Evolutionary conservation across 2,329 filamentous ascomycete genomes (phyloP).

Genomic region (Elsinoe arachidis): DNA sequence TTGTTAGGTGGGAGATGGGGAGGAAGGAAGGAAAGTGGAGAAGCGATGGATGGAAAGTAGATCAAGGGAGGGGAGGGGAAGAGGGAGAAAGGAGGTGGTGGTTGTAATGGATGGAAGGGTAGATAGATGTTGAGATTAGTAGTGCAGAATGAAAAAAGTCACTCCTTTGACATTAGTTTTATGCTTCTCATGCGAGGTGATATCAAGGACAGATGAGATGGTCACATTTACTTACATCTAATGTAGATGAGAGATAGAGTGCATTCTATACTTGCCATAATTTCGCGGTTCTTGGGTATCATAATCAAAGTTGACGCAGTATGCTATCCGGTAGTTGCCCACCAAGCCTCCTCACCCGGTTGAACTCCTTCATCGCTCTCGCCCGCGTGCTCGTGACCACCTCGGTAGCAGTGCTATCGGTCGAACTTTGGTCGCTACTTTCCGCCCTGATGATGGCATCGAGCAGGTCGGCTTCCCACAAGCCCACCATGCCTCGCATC

Average conservation of each 20-base stretch:
- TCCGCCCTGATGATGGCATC: not conserved
- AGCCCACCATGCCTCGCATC: constrained; percentile 62
- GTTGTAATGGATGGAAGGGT: not conserved
- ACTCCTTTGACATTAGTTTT: not conserved
- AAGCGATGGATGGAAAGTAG: not conserved
- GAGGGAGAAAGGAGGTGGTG: not conserved
- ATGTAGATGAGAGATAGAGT: too few species aligned
- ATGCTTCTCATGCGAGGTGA: not conserved
- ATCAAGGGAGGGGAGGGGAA: not conserved
- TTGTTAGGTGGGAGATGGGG: not conserved
- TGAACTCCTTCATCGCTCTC: not conserved
- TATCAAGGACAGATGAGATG: too few species aligned
- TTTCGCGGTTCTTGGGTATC: not conserved
- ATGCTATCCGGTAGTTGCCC: not conserved
- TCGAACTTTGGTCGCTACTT: not conserved
- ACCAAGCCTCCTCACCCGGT: not conserved
- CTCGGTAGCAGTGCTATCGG: not conserved
- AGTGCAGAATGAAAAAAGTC: not conserved
- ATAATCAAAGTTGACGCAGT: not conserved
- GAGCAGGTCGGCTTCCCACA: constrained; percentile 65
- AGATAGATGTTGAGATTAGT: not conserved
- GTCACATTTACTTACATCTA: too few species aligned
- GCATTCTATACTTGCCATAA: not conserved
- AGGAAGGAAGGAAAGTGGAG: not conserved
- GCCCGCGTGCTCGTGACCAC: not conserved